Base-by-base conservation (phyloP, 208 protist genomes). In the Crithidia thermophila region DNA sequence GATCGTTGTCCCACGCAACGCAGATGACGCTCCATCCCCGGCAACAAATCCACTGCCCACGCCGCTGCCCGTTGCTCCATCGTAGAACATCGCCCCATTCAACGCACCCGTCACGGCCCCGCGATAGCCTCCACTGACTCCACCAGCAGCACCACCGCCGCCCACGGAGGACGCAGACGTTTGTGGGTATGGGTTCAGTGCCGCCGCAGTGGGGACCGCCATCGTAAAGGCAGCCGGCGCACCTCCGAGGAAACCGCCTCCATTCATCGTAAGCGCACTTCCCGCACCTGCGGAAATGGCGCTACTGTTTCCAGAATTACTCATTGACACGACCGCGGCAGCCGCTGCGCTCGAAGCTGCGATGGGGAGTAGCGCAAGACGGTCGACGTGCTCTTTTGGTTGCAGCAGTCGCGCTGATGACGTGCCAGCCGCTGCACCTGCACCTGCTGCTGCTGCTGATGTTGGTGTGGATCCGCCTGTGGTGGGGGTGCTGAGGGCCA, bases 331-430 rank as follows among this genome's bases (percentile, higher is more conserved):
- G 2, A n/a, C 43, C 0, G 34, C 47, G 0, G 56, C 56, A 36
- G 40, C 56, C 2, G 46, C 46, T 13, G 61, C 47, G 39, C 7
- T 60, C 2, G 51, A 61, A 0, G 30, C 47, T 8, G 53, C 51
- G 28, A 70, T 70, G 14, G 64, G 64, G 34, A 70, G 52, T 52
- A 73, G 37, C 10, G 51, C 51, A 9, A 74, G 27, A 1, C 68
- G 68, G 23, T 67, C 47, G 25, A 74, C 58, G 13, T 21, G 33
- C 34, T 53, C 58, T 5, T 43, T 49, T 2, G 68, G 68, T 34
- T 40, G 42, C 30, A 75, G 53, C 14, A 75, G 68, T 11, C n/a
- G 33, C 23, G 62, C 68, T 6, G 21, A 30, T 8, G 33, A 8
- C 2, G 45, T 0, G 16, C 39, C n/a, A 8, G 39, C 34, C 14